Percentiles rank a stretch among this genome's conserved stretches.
phyloP scores from a whole-genome alignment of 2,329 filamentous ascomycete species.

The Beauveria pseudobassiana region DNA sequence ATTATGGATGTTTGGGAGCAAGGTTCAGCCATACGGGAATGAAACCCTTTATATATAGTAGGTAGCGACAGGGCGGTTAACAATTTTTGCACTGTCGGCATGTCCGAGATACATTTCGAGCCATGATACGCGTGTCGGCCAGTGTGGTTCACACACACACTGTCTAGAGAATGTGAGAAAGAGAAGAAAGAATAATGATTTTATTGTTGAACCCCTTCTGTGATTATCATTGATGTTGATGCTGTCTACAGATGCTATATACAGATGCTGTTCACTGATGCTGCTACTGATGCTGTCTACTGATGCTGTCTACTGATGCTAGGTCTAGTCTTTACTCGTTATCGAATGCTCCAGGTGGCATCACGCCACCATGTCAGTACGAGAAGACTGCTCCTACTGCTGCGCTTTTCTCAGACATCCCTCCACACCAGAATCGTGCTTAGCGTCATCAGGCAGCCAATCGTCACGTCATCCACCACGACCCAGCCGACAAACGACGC shows the following conservation, averaged over 20 bases:
- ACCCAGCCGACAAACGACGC: constrained; percentile 12
- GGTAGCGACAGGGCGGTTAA: neutral
- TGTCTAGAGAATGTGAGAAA: neutral
- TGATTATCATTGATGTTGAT: neutral
- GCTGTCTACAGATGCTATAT: no score
- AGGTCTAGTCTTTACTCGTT: neutral
- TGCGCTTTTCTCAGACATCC: constrained; percentile 8
- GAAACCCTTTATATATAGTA: constrained; percentile 5
- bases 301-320: neutral
- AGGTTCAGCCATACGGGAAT: neutral
- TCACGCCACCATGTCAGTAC: neutral
- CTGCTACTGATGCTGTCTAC: neutral
- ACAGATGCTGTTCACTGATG: neutral
- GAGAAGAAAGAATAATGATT: constrained; percentile 1
- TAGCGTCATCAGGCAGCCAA: constrained; percentile 8
- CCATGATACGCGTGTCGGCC: neutral
- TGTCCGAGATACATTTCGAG: neutral
- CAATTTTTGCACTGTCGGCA: neutral
- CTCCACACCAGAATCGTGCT: constrained; percentile 11
- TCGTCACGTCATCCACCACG: neutral
- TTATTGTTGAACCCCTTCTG: neutral
- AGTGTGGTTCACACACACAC: neutral
- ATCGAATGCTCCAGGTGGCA: neutral
- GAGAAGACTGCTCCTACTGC: neutral
- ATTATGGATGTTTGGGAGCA: constrained; percentile 5